phyloP scores from a whole-genome alignment of 2,329 filamentous ascomycete species.

The Talaromyces sp. region DNA sequence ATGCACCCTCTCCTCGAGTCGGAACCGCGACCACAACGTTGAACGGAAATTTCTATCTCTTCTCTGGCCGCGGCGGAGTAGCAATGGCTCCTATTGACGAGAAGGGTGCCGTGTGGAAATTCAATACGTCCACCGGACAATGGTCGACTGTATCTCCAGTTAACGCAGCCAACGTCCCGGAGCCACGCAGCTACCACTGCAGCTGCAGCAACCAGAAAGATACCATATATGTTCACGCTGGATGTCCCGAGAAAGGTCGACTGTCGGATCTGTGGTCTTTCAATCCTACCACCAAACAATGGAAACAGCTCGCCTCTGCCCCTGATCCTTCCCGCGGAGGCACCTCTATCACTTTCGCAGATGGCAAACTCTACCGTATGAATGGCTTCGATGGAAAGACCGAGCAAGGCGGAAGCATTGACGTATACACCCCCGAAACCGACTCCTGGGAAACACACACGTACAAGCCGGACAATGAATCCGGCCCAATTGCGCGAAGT shows the following conservation, averaged over 20 bases:
- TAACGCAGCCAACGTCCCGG: slow-evolving; percentile 47
- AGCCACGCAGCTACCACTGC: slow-evolving; percentile 68
- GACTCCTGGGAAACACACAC: slow-evolving; percentile 40
- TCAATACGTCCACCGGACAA: slow-evolving; percentile 59
- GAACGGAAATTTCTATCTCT: slow-evolving; percentile 70
- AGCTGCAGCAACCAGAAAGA: slow-evolving; percentile 58
- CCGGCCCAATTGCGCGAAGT: slow-evolving; percentile 50
- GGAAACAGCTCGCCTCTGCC: slow-evolving; percentile 66
- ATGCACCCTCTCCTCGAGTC: slow-evolving; percentile 60
- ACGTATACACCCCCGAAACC: slow-evolving; percentile 51
- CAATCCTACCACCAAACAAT: slow-evolving; percentile 60
- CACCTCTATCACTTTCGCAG: slow-evolving; percentile 62
- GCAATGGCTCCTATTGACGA: slow-evolving; percentile 72
- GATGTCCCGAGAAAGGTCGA: slow-evolving; percentile 62
- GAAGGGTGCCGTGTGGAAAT: slow-evolving; percentile 70
- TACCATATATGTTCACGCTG: slow-evolving; percentile 73
- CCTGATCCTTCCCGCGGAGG: slow-evolving; percentile 66
- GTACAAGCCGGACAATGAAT: slow-evolving; percentile 41
- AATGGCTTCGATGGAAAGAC: slow-evolving; percentile 71
- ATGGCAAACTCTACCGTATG: slow-evolving; percentile 69
- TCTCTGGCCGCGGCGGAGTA: slow-evolving; percentile 70
- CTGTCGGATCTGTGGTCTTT: slow-evolving; percentile 77
- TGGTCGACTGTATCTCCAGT: slow-evolving; percentile 66
- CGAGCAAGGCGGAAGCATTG: slow-evolving; percentile 69
- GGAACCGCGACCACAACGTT: slow-evolving; percentile 70